Evolutionary conservation across 2,329 filamentous ascomycete species (phyloP), one percentile per base, ranked within the genome.

Genomic region (Nigrospora osmanthi): DNA sequence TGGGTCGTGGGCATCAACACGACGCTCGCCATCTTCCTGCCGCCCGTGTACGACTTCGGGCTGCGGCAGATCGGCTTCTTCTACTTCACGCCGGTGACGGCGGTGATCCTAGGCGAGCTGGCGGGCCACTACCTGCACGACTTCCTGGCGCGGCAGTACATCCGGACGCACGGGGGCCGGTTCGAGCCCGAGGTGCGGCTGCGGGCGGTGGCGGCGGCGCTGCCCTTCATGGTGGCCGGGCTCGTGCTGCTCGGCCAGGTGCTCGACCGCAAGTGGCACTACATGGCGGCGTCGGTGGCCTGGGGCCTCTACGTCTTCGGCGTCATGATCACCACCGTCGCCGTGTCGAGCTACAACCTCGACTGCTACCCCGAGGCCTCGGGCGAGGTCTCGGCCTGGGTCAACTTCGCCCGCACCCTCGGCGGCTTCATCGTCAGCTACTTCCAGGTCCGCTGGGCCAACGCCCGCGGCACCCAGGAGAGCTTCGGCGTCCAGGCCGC

Each of bases 121-220:
- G 56, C 63, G 4, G 77, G 78, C 6, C 78, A 80, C 58, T 79
- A 69, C 68, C 60, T 80, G 6, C 74, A 81, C 57, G 76, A 81
- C 50, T 48, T 62, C 3, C 54, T 78, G 10, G 71, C 72, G 6
- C 60, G 55, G 11, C 56, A 63, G 23, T 74, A 73, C 50, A 70
- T 73, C 31, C 56, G 58, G 9, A 56, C 59, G 3, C 69, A 80
- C 57, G 55, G 65, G 6, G 75, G 75, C n/a, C 66, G 63, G 40
- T 75, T 81, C 42, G 73, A 79, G 52, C 75, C 78, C 36, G 77
- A 81, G 58, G 71, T 68, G 6, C 71, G 77, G 6, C 67, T 81
- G 13, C 58, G 63, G 9, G 70, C 70, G 36, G 67, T 72, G 44
- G 72, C 68, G 53, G 47, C 76, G 16, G 63, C 69, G 1, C 64